Evolutionary conservation across 192 early-diverging fungal species (phyloP), one percentile per base, ranked within the genome.

Genomic region (Martensiomyces pterosporus): DNA sequence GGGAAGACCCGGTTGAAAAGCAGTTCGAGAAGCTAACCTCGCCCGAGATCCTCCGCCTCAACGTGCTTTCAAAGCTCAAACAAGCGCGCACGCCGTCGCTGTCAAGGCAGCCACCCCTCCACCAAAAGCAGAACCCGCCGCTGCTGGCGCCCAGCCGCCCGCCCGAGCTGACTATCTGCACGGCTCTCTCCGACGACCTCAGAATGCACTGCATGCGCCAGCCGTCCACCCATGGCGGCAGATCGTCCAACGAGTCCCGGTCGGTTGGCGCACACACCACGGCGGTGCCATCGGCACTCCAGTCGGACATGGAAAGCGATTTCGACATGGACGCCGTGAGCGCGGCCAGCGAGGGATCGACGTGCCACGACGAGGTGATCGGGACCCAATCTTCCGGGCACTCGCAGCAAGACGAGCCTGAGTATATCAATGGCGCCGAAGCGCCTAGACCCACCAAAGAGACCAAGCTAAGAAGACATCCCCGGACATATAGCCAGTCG

Each of bases 11-110:
- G 9, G 33, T 48, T 17, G 45, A 55, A 14, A 45, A 43, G 14
- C 38, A 43, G n/a, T 66, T 73, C 29, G 47, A 61, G 33, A 33
- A 19, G 14, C 42, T 65, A 38, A 66, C 69, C 1, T 66, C 63
- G 22, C 50, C 63, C 18, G 69, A 73, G 24, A 60, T 73, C 9
- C 41, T 73, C 19, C 69, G 62, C n/a, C 25, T 50, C 23, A 26
- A 24, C 29, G 37, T 50, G 9, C 29, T 60, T 19, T 43, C 40
- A n/a, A 35, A 35, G 33, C 41, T 58, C 16, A 43, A 54, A 41
- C 18, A 41, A n/a, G n/a, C n/a, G n/a, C n/a, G n/a, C n/a, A n/a
- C 6, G 21, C 6, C 39, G 19, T 2, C 19, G 21, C 10, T 25
- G 39, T 41, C 21, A 0, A 5, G 12, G 3, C 15, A 41, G 19